A percentile compares a stretch with the other conserved stretches of the same genome.
Conservation (phyloP, 257 asterid species). For the Orobanche coerulescens region DNA sequence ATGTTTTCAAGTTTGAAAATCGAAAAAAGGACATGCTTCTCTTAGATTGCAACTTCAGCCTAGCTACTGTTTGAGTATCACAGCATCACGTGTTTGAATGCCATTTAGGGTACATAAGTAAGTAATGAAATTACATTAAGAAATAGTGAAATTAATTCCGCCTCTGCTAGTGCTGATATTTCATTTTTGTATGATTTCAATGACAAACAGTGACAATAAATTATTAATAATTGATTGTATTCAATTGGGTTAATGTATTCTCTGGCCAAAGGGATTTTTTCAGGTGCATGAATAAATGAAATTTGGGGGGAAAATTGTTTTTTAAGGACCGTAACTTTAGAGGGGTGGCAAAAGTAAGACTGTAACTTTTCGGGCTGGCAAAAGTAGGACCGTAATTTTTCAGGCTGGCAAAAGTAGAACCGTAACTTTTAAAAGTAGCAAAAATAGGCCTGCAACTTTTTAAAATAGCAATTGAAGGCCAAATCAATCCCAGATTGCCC, state of each 20-base stretch:
- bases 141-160: neutral
- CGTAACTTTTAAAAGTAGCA: too few relatives aligned
- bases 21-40: constrained; percentile 9
- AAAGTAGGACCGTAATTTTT: too few relatives aligned
- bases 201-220: neutral
- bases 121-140: neutral
- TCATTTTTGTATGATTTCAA: neutral
- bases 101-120: constrained; percentile 5
- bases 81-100: constrained; percentile 8
- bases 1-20: constrained; percentile 30
- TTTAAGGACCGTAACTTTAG: too few relatives aligned
- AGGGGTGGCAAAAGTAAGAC: too few relatives aligned
- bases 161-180: constrained; percentile 7
- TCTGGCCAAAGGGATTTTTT: too few relatives aligned
- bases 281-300: too few relatives aligned
- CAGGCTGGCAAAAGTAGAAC: too few relatives aligned
- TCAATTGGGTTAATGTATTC: neutral
- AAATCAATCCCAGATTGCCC: too few relatives aligned
- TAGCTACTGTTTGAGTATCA: constrained; percentile 2
- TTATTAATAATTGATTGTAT: neutral
- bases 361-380: too few relatives aligned
- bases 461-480: too few relatives aligned
- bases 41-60: constrained; percentile 18
- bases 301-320: too few relatives aligned
- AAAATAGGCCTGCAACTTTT: too few relatives aligned